Conservation (phyloP, 352 stramenopile species). For the Pythium aphanidermatum region DNA sequence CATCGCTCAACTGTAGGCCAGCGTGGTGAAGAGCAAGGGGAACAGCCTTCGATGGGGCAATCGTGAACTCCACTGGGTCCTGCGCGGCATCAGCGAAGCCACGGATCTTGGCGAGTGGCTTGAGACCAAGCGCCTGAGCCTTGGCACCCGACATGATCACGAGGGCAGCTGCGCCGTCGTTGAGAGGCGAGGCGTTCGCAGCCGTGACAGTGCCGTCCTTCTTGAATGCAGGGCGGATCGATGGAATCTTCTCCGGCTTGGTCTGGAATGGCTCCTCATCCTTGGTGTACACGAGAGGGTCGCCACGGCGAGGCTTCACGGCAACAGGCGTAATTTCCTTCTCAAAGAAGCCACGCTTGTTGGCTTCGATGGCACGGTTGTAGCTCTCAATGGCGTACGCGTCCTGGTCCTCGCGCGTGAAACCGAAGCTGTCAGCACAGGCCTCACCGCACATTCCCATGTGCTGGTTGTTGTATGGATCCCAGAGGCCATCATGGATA, state of each 20-base stretch:
- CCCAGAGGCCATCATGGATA: conserved; percentile 96
- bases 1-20: conserved; percentile 86
- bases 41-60: conserved; percentile 92
- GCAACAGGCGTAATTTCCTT: conserved; percentile 89
- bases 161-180: conserved; percentile 95
- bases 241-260: conserved; percentile 89
- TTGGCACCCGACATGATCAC: conserved; percentile 94
- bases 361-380: conserved; percentile 60
- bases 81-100: conserved; percentile 83
- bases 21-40: conserved; percentile 90
- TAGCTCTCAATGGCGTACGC: conserved; percentile 93
- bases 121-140: conserved; percentile 75
- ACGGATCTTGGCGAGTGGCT: conserved; percentile 66
- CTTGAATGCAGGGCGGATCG: conserved; percentile 92
- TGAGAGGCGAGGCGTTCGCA: conserved; percentile 96
- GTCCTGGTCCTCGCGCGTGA: conserved; percentile 95
- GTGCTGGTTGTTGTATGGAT: conserved; percentile 95
- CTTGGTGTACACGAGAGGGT: conserved; percentile 59
- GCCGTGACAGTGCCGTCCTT: conserved; percentile 96
- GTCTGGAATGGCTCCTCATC: conserved; percentile 93
- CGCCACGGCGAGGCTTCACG: conserved; percentile 60
- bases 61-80: conserved; percentile 95
- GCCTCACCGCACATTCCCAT: conserved; percentile 96
- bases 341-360: conserved; percentile 83
- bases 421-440: conserved; percentile 89